Conservation (phyloP, 805 yeast species). For the Candida gorgasii region DNA sequence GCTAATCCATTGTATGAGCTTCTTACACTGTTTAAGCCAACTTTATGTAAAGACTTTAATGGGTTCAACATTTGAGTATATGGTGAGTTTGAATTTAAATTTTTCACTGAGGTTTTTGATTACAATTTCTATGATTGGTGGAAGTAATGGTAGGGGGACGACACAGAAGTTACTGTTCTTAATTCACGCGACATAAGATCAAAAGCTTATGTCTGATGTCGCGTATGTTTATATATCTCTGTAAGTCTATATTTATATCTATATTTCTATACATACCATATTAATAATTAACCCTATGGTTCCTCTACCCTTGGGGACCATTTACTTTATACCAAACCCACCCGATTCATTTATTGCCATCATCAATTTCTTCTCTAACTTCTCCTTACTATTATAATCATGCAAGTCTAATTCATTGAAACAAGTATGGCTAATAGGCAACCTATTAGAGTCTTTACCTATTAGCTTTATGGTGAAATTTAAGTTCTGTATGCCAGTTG, state of each 20-base stretch:
- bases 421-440: constrained; percentile 92
- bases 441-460: constrained; percentile 47
- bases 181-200: too few species aligned
- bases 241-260: too few species aligned
- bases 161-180: too few species aligned
- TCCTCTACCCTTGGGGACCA: too few species aligned
- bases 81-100: not conserved
- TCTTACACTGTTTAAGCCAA: constrained; percentile 12
- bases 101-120: constrained; percentile 5
- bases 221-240: not conserved
- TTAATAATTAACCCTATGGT: too few species aligned
- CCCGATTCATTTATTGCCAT: constrained; percentile 76
- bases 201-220: not conserved
- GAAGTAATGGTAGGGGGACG: not conserved
- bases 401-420: constrained; percentile 85
- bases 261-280: not conserved
- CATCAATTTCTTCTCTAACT: constrained; percentile 57
- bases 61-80: constrained; percentile 5
- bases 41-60: constrained; percentile 9
- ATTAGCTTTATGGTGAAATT: constrained; percentile 54
- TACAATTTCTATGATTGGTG: constrained; percentile 11
- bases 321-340: constrained; percentile 78
- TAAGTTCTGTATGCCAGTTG: constrained; percentile 82
- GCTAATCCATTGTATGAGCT: not conserved
- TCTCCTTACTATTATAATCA: constrained; percentile 58